A percentile compares a stretch with the other conserved stretches of the same genome.
These are phyloP conservation scores for Alternaria sp. DNA, from an alignment of 2,329 filamentous ascomycete species.

Conservation along the genomic window DNA sequence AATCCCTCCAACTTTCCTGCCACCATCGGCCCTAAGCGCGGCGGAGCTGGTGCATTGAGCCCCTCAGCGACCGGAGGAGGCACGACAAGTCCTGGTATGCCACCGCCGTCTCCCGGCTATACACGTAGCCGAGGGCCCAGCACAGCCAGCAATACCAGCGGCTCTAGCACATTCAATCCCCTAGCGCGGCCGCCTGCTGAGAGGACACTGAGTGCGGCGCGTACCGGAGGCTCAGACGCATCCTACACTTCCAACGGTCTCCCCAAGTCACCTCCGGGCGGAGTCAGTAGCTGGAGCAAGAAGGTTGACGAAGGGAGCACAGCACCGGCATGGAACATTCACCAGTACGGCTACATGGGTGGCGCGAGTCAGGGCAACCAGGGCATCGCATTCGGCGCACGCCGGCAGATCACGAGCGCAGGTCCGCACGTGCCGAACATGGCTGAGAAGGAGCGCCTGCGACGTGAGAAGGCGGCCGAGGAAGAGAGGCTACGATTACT, in stretches of 20 bases:
- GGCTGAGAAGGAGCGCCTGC: slow-evolving; percentile 81
- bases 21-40: slow-evolving; percentile 76
- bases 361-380: slow-evolving; percentile 96
- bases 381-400: slow-evolving; percentile 88
- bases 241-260: slow-evolving; percentile 62
- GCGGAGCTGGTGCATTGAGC: slow-evolving; percentile 55
- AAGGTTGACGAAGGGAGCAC: slow-evolving; percentile 81
- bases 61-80: slow-evolving; percentile 43
- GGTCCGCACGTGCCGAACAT: slow-evolving; percentile 80
- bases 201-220: slow-evolving; percentile 55
- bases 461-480: slow-evolving; percentile 64
- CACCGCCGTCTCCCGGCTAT: slow-evolving; percentile 42
- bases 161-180: slow-evolving; percentile 57
- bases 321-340: slow-evolving; percentile 95
- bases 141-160: slow-evolving; percentile 52
- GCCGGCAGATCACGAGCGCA: slow-evolving; percentile 89
- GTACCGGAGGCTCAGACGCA: slow-evolving; percentile 65
- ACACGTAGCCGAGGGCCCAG: slow-evolving; percentile 54
- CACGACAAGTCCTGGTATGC: slow-evolving; percentile 34
- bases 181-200: slow-evolving; percentile 46
- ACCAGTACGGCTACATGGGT: slow-evolving; percentile 96
- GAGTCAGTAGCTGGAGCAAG: slow-evolving; percentile 91
- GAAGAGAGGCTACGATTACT: slow-evolving; percentile 60
- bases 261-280: slow-evolving; percentile 56
- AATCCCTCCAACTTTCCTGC: slow-evolving; percentile 78